Evolutionary conservation across 345 rosid species (phyloP), one percentile per base, ranked within the genome.

Genomic region (Eucalyptus marginata): DNA sequence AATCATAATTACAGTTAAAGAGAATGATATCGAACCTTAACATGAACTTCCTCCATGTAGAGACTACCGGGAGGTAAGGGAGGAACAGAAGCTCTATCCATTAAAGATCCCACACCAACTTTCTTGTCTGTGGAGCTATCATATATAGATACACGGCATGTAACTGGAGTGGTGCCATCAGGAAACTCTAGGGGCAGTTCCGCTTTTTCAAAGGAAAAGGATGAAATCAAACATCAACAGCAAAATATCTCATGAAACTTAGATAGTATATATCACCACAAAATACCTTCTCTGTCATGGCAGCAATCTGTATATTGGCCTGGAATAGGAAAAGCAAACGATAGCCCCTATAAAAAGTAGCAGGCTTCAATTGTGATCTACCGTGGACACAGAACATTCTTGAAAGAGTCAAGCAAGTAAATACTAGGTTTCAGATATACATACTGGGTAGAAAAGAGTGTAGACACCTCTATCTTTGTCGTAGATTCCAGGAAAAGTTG

Each of bases 141-240:
- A 90, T 96, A 98, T 90, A 98, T 92, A 83, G 97, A 98, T 83
- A 97, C 97, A 62, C 99, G 98, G 68, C 99, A 96, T 83, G 99
- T 95, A 66, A 98, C 99, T 86, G 99, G 99, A 40, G 99, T 97
- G 29, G 99, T 98, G 54, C 99, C 99, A 93, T 97, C 98, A 13
- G 99, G 98, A 93, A 98, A 97, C 95, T 98, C 99, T 90, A 97
- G 91, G 11, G 99, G 99, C 80, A 97, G 90, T 92, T 95, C 99
- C 92, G 96, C 99, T 98, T 31, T 87, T 91, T 88, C 89, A 90
- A 58, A 68, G 87, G 66, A 88, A 29, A 88, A 71, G 80, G 33
- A 80, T 31, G 59, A 46, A 86, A 89, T 79, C 49, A 62, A 90
- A 87, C 31, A 49, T 68, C 36, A 89, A 88, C n/a, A 88, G 49